Evolutionary conservation across 2,329 filamentous ascomycete genomes (phyloP).

Genomic region (Chaetomium strumarium): DNA sequence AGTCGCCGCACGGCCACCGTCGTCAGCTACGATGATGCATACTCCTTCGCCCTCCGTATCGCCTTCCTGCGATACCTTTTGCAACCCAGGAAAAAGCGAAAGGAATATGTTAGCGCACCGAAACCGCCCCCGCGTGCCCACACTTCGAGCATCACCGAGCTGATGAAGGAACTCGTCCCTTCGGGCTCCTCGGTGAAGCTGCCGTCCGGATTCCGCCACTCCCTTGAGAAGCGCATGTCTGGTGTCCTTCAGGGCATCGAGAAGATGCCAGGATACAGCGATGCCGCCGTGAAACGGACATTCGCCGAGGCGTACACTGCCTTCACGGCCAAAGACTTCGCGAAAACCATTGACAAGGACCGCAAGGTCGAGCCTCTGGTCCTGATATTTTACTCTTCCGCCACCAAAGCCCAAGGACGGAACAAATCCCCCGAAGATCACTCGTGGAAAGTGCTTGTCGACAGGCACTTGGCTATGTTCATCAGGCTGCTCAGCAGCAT

Average conservation of each 20-base stretch:
- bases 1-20: conserved; percentile 38
- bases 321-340: conserved; percentile 82
- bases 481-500: conserved; percentile 78
- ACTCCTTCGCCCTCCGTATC: conserved; percentile 81
- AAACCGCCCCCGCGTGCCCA: conserved; percentile 57
- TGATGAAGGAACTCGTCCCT: conserved; percentile 76
- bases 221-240: conserved; percentile 66
- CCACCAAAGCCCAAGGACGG: conserved; percentile 78
- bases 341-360: conserved; percentile 90
- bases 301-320: conserved; percentile 94
- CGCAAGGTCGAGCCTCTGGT: conserved; percentile 87
- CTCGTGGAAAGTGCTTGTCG: conserved; percentile 84
- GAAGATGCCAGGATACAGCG: conserved; percentile 79
- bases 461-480: conserved; percentile 91
- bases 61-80: conserved; percentile 91
- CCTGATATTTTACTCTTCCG: conserved; percentile 92
- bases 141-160: conserved; percentile 70
- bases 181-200: conserved; percentile 45
- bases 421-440: conserved; percentile 73
- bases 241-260: conserved; percentile 78
- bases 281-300: conserved; percentile 83
- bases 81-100: conserved; percentile 81
- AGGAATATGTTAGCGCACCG: conserved; percentile 71
- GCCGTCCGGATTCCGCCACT: conserved; percentile 47
- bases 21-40: conserved; percentile 72